A percentile compares a stretch with the other conserved stretches of the same genome.
Evolutionary conservation across 2,329 filamentous ascomycete species (phyloP).

Genomic region (Neofusicoccum umdonicola): DNA sequence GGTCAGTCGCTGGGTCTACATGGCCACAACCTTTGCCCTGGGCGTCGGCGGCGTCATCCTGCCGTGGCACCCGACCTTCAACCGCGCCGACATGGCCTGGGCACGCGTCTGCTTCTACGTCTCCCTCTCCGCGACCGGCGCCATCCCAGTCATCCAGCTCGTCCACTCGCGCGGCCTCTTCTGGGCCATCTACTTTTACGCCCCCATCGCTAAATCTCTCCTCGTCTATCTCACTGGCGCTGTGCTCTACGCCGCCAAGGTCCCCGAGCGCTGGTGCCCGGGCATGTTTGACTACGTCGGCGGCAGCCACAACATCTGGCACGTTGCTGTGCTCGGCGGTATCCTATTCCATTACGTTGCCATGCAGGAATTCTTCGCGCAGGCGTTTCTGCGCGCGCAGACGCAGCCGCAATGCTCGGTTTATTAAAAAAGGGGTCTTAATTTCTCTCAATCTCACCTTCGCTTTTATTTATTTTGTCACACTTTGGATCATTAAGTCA

Average conservation of each 20-base stretch:
- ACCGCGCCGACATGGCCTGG: slow-evolving; percentile 89
- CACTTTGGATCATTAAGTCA: not conserved
- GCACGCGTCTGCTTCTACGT: slow-evolving; percentile 88
- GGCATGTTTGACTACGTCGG: slow-evolving; percentile 94
- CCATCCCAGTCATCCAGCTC: slow-evolving; percentile 84
- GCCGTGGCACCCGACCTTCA: slow-evolving; percentile 95
- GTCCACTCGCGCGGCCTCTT: slow-evolving; percentile 71
- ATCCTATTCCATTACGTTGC: slow-evolving; percentile 97
- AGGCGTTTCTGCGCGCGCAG: slow-evolving; percentile 41
- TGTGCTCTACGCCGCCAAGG: slow-evolving; percentile 82
- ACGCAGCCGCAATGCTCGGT: slow-evolving; percentile 29
- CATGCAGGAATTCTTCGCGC: slow-evolving; percentile 90
- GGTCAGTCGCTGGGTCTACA: slow-evolving; percentile 79
- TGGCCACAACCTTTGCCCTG: slow-evolving; percentile 74
- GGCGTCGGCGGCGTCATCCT: slow-evolving; percentile 86
- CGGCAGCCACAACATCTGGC: slow-evolving; percentile 96
- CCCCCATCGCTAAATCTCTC: slow-evolving; percentile 79
- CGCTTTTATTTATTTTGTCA: not conserved
- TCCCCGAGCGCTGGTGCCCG: slow-evolving; percentile 89
- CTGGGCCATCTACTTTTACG: slow-evolving; percentile 88
- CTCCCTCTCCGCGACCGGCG: slow-evolving; percentile 80
- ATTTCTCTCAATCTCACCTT: not conserved
- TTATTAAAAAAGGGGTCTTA: not conserved
- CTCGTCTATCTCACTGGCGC: slow-evolving; percentile 84
- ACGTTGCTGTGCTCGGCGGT: slow-evolving; percentile 87